Evolutionary conservation across 2,329 filamentous ascomycete genomes (phyloP).

Genomic region (Ophiostoma fasciatum): DNA sequence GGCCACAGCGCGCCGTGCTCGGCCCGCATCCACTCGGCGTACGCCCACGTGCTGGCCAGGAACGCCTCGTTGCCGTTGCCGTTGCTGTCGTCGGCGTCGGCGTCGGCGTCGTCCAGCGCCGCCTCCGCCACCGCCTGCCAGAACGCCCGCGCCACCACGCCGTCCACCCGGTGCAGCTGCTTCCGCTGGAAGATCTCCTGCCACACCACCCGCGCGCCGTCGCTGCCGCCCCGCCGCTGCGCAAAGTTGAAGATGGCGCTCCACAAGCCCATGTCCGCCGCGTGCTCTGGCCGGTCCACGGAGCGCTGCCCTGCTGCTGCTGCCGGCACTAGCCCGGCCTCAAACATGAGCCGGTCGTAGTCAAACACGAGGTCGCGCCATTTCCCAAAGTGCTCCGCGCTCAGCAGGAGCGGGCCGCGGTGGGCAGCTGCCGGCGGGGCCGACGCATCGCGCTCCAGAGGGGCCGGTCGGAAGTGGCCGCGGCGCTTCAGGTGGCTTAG

Average conservation of each 20-base stretch:
- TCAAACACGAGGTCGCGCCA: conserved; percentile 15
- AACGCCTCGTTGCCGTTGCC: conserved; percentile 11
- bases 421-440: background rate
- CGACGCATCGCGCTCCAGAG: background rate
- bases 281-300: conserved; percentile 16
- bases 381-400: conserved; percentile 13
- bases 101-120: conserved; percentile 17
- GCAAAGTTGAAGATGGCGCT: conserved; percentile 18
- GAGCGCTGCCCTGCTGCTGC: conserved; percentile 5
- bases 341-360: conserved; percentile 14
- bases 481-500: conserved; percentile 9
- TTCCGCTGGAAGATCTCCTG: conserved; percentile 13
- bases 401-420: conserved; percentile 4
- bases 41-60: conserved; percentile 22
- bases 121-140: conserved; percentile 19
- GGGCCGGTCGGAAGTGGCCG: conserved; percentile 1
- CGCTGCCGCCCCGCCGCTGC: conserved; percentile 13
- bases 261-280: conserved; percentile 19
- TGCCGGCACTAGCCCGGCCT: conserved; percentile 12
- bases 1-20: conserved; percentile 31
- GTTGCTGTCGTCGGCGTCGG: too few relatives aligned
- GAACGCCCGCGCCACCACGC: conserved; percentile 14
- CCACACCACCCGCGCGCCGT: conserved; percentile 16
- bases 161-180: conserved; percentile 13
- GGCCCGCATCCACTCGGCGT: conserved; percentile 28